Conservation (phyloP, 805 yeast species). For the Saturnispora sekii region DNA sequence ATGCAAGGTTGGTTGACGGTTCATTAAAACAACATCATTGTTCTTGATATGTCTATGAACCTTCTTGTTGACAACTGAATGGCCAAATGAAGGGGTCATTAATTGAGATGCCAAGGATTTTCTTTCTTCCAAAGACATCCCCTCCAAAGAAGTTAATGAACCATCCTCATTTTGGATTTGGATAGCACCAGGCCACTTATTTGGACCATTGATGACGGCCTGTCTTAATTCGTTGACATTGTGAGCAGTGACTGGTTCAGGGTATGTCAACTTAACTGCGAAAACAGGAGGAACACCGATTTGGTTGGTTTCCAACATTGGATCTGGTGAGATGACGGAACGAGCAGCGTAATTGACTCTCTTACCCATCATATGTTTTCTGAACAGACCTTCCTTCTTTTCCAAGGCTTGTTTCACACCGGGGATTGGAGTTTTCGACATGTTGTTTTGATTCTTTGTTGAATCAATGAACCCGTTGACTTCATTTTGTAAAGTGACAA, state of each 20-base stretch:
- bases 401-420: slow-evolving; percentile 97
- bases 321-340: slow-evolving; percentile 98
- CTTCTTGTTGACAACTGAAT: slow-evolving; percentile 73
- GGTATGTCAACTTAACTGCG: slow-evolving; percentile 90
- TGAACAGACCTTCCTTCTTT: slow-evolving; percentile 95
- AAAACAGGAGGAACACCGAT: slow-evolving; percentile 99
- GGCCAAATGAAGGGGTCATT: slow-evolving; percentile 66
- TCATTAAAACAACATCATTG: slow-evolving; percentile 94
- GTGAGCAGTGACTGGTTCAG: slow-evolving; percentile 93
- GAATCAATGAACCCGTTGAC: slow-evolving; percentile 91
- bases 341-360: slow-evolving; percentile 99
- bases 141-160: slow-evolving; percentile 63
- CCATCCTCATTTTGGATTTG: slow-evolving; percentile 97
- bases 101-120: slow-evolving; percentile 91
- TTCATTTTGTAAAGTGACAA: slow-evolving; percentile 90
- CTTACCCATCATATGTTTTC: slow-evolving; percentile 99
- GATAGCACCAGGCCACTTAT: slow-evolving; percentile 97
- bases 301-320: slow-evolving; percentile 94
- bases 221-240: slow-evolving; percentile 85
- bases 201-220: slow-evolving; percentile 97
- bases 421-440: slow-evolving; percentile 68
- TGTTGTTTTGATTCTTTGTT: slow-evolving; percentile 71
- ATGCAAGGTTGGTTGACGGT: slow-evolving; percentile 98
- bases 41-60: slow-evolving; percentile 91
- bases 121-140: slow-evolving; percentile 89